phyloP scores from a whole-genome alignment of 2,329 filamentous ascomycete genomes.

The Phaeosphaeriaceae sp. region DNA sequence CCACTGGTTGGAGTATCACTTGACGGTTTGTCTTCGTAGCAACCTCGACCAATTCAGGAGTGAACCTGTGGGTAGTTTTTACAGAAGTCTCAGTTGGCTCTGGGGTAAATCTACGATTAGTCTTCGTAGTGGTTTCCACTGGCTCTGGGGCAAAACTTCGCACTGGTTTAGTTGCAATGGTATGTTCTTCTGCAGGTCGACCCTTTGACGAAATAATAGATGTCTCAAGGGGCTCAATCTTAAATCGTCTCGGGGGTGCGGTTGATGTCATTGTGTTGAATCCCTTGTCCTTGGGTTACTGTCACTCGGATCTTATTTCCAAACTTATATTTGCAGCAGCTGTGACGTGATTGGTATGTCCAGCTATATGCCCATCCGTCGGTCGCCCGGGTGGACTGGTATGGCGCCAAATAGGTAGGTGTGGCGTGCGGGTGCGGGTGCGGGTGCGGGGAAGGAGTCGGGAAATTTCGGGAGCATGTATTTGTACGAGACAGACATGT shows the following conservation, averaged over 20 bases:
- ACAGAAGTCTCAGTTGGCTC: conserved; percentile 73
- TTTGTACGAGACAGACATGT: conserved; percentile 8
- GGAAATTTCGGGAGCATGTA: conserved; percentile 26
- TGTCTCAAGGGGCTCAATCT: conserved; percentile 47
- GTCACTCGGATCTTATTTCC: conserved; percentile 9
- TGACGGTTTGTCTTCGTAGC: conserved; percentile 61
- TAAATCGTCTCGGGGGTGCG: conserved; percentile 44
- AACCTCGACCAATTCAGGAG: conserved; percentile 57
- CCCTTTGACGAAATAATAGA: conserved; percentile 59
- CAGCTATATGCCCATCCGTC: conserved; percentile 18
- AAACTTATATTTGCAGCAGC: conserved; percentile 14
- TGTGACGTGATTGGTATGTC: conserved; percentile 21
- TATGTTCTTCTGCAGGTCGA: conserved; percentile 66
- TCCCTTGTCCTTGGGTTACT: conserved; percentile 3
- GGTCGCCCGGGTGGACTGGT: conserved; percentile 29
- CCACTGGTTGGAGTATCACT: conserved; percentile 48
- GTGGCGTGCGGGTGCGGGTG: conserved; percentile 29
- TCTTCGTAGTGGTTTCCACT: conserved; percentile 35
- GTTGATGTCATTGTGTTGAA: conserved; percentile 37
- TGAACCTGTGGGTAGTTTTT: conserved; percentile 58
- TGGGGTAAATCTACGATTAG: conserved; percentile 64
- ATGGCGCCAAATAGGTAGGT: conserved; percentile 18
- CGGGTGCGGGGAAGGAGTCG: conserved; percentile 32
- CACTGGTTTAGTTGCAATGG: conserved; percentile 22
- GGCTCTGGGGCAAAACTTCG: conserved; percentile 43